Base-by-base conservation (phyloP, 2,329 filamentous ascomycete genomes). In the Waltergamsia citrina region DNA sequence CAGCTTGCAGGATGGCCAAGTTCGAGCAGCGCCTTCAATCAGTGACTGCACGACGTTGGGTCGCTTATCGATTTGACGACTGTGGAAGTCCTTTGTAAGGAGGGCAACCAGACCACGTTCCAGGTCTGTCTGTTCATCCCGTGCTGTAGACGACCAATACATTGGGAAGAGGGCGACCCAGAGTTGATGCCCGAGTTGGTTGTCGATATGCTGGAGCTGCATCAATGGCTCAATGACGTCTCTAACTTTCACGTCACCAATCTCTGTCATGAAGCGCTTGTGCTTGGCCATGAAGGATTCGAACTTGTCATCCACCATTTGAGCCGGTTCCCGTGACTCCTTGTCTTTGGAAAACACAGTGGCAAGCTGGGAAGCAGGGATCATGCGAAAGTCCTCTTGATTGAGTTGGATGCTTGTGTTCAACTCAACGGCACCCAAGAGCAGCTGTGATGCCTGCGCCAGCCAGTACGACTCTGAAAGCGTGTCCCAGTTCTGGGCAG, bases 381-480 rank as follows among this genome's bases (percentile, higher is more conserved):
- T 73, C 7, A 85, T 71, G 37, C 75, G 82, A 60, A 94, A 90
- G 56, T 98, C 92, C 9, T 93, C 85, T 0, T 70, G 54, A 45
- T 95, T 80, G 33, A 98, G 67, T 44, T 86, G 82, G 20, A 86
- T 75, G 11, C 74, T 69, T n/a, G 73, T 72, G 44, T 83, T 85
- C 68, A 85, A 81, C 53, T 98, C 92, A 27, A 96, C 74, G 6
- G 85, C 88, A 12, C 92, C 88, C 43, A 98, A 76, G 36, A 99
- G 75, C 26, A 98, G 69, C 49, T 98, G 92, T 14, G 87, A 87
- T 22, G 93, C 90, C 58, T 99, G 92, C 26, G 87, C 81, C 32
- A 99, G 67, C 93, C 93, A 99, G 62, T 94, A 99, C 2, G 85
- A 94, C 47, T 98, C 92, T 3, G 78, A 79, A 31, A 99, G 68